Evolutionary conservation across 148 eudicot genomes (phyloP).

Genomic region (Camellia japonica): DNA sequence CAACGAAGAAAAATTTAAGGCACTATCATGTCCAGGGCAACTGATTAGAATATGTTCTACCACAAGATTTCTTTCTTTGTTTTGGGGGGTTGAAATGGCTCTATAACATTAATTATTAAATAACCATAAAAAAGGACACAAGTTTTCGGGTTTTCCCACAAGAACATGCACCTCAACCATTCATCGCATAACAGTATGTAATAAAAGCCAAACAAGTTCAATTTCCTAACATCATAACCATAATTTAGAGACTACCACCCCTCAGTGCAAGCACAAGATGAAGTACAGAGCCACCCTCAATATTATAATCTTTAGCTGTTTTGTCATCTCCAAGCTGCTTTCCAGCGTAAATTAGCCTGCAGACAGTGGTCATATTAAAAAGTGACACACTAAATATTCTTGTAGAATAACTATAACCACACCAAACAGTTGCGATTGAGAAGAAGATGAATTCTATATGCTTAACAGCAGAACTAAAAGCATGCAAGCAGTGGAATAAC

Average conservation of each 20-base stretch:
- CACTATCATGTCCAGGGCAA: neutral
- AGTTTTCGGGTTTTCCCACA: conserved; percentile 4
- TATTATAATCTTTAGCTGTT: conserved; percentile 67
- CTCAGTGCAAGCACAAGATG: conserved; percentile 73
- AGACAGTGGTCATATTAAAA: neutral
- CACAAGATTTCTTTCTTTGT: neutral
- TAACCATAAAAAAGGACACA: neutral
- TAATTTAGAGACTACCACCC: conserved; percentile 36
- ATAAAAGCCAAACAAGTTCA: neutral
- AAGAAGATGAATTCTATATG: neutral
- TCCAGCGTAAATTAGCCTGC: conserved; percentile 72
- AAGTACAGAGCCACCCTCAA: conserved; percentile 71
- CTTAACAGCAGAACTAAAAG: neutral
- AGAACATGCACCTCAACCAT: neutral
- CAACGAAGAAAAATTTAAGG: neutral
- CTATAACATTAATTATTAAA: too few relatives aligned
- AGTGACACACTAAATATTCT: neutral
- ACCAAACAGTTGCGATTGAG: neutral
- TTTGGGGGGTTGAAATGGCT: too few relatives aligned
- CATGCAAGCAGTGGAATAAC: neutral
- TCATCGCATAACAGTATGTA: neutral
- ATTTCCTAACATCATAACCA: neutral
- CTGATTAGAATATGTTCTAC: neutral
- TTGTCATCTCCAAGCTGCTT: conserved; percentile 74
- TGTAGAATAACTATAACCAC: neutral